Base-by-base conservation (phyloP, 345 rosid genomes). In the Brassica juncea region DNA sequence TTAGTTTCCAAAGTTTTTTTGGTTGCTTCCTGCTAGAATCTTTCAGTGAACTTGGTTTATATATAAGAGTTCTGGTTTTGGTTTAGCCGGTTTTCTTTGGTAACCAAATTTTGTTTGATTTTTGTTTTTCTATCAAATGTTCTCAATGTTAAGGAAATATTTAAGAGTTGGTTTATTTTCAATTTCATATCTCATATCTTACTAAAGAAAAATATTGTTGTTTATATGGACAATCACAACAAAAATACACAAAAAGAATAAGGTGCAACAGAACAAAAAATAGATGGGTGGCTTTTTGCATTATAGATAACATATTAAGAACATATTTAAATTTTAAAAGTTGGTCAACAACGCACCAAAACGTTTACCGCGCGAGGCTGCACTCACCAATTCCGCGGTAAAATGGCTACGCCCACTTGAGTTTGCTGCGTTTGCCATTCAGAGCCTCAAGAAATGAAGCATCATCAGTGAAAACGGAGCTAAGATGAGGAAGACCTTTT, bases 371-470 rank as follows among this genome's bases (percentile, higher is more conserved):
- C 76, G 23, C 4, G 30, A 71, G 81, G 81, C 66, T 78, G 72
- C 76, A 77, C 16, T 71, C 71, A 62, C 25, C 66, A 21, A 19
- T 15, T 76, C 30, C 55, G 32, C 21, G 11, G 30, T 62, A 39
- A 39, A 42, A 49, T 62, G 64, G 68, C 23, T 39, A 54, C 16
- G 4, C 54, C 70, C 55, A 62, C 16, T 44, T 28, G 62, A 12
- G 42, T 54, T 10, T 62, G 81, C 21, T 71, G 71, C 35, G 52
- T 72, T 66, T 72, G 68, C 68, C 68, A 44, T 59, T 32, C 55
- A 59, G 54, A 66, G 73, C 74, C 54, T 73, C 47, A 62, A 61
- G 66, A 32, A 60, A 68, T 61, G 64, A 61, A 27, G 74, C 55
- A 49, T 49, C 69, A 68, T 28, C 31, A 73, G 44, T 21, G 42